These are phyloP conservation scores for Exophiala oligosperma DNA, from an alignment of 2,329 filamentous ascomycete genomes.

Conservation along the genomic window DNA sequence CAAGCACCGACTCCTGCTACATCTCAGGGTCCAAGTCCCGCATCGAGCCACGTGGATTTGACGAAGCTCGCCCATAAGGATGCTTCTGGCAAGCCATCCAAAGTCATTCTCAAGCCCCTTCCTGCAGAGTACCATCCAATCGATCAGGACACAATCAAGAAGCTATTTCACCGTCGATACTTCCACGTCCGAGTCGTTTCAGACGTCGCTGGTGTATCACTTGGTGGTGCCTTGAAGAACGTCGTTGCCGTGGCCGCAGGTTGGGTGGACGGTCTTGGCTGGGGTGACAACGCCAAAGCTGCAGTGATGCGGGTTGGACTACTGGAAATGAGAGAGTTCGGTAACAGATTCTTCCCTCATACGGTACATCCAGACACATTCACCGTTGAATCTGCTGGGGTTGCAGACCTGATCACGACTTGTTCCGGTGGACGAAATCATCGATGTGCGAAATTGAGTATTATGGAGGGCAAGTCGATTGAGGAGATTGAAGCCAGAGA, in stretches of 20 bases:
- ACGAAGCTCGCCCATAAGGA: constrained; percentile 65
- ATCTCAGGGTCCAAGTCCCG: constrained; percentile 54
- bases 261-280: constrained; percentile 91
- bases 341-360: constrained; percentile 86
- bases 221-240: constrained; percentile 95
- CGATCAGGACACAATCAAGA: constrained; percentile 78
- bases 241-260: constrained; percentile 91
- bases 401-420: constrained; percentile 92
- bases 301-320: constrained; percentile 96
- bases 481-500: constrained; percentile 85
- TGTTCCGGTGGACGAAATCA: constrained; percentile 93
- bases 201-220: constrained; percentile 94
- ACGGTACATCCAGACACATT: constrained; percentile 82
- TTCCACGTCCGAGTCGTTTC: constrained; percentile 94
- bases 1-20: constrained; percentile 65
- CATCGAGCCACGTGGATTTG: constrained; percentile 51
- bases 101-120: constrained; percentile 70
- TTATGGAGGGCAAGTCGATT: constrained; percentile 76
- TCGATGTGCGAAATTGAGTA: constrained; percentile 84
- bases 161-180: constrained; percentile 91
- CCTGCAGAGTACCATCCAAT: constrained; percentile 82
- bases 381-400: constrained; percentile 93
- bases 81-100: constrained; percentile 64
- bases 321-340: constrained; percentile 95
- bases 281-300: constrained; percentile 99